phyloP scores from a whole-genome alignment of 345 rosid species.

The Ceriops zippeliana region DNA sequence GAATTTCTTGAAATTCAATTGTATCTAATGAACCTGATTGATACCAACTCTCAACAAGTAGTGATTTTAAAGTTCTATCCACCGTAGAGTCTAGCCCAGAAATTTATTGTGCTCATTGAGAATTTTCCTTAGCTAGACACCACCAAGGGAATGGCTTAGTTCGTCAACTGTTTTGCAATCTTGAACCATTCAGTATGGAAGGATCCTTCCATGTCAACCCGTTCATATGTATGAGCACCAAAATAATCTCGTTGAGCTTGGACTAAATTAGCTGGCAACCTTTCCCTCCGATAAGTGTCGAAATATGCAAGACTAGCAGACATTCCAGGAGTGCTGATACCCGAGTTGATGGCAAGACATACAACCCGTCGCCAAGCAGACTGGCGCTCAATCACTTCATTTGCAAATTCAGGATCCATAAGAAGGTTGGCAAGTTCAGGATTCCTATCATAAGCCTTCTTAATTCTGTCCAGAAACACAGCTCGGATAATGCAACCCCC shows the following conservation, averaged over 20 bases:
- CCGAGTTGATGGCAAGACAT: constrained; percentile 77
- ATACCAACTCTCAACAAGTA: constrained; percentile 6
- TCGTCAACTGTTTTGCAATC: constrained; percentile 66
- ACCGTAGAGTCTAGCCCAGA: constrained; percentile 18
- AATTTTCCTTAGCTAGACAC: constrained; percentile 15
- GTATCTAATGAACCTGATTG: constrained; percentile 1
- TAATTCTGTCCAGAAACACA: constrained; percentile 85
- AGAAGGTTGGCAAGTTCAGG: constrained; percentile 80
- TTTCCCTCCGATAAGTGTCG: constrained; percentile 77
- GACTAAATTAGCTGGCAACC: constrained; percentile 88
- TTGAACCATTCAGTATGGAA: constrained; percentile 99
- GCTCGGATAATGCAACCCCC: constrained; percentile 98
- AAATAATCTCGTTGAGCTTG: constrained; percentile 97
- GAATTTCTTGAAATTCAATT: neutral
- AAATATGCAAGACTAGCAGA: constrained; percentile 92
- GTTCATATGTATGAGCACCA: constrained; percentile 97
- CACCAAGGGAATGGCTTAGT: constrained; percentile 16
- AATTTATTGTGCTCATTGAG: constrained; percentile 27
- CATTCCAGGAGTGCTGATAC: constrained; percentile 94
- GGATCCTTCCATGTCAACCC: constrained; percentile 82
- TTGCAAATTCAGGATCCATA: constrained; percentile 92
- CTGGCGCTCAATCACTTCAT: constrained; percentile 87
- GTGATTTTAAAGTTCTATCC: constrained; percentile 10
- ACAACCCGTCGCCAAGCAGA: constrained; percentile 96
- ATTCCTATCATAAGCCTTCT: constrained; percentile 92